These are phyloP conservation scores for Naematelia aurantialba DNA, from an alignment of 768 basidiomycete genomes.

Conservation along the genomic window DNA sequence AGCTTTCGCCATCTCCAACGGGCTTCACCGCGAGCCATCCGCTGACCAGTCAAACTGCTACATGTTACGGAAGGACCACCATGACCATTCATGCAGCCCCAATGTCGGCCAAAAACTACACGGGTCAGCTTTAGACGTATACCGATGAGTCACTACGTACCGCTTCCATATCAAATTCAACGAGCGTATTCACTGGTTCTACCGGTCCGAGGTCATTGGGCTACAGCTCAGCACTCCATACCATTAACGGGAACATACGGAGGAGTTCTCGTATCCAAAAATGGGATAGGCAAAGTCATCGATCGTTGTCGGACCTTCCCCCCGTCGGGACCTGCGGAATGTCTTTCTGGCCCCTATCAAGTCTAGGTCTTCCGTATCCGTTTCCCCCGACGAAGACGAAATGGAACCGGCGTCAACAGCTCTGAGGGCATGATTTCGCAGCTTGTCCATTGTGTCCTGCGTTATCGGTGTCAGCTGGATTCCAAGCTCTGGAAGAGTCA, in stretches of 20 bases:
- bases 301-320: neutral
- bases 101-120: slow-evolving; percentile 6
- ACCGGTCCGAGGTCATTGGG: neutral
- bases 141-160: neutral
- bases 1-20: no score
- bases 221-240: no score
- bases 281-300: neutral
- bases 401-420: neutral
- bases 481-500: neutral
- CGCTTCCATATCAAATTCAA: slow-evolving; percentile 9
- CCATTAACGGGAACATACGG: no score
- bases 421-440: neutral
- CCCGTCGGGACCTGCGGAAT: neutral
- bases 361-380: slow-evolving; percentile 11
- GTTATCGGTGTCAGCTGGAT: neutral
- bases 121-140: neutral
- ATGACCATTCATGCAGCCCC: no score
- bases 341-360: slow-evolving; percentile 7
- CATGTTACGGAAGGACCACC: no score
- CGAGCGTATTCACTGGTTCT: neutral
- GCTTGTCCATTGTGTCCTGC: slow-evolving; percentile 3
- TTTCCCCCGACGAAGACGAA: neutral
- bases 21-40: no score
- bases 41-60: no score
- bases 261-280: no score